Percentiles rank a stretch among this genome's conserved stretches.
Evolutionary conservation across 108 stramenopile genomes (phyloP).

Genomic region (Stephanodiscus minutulus): DNA sequence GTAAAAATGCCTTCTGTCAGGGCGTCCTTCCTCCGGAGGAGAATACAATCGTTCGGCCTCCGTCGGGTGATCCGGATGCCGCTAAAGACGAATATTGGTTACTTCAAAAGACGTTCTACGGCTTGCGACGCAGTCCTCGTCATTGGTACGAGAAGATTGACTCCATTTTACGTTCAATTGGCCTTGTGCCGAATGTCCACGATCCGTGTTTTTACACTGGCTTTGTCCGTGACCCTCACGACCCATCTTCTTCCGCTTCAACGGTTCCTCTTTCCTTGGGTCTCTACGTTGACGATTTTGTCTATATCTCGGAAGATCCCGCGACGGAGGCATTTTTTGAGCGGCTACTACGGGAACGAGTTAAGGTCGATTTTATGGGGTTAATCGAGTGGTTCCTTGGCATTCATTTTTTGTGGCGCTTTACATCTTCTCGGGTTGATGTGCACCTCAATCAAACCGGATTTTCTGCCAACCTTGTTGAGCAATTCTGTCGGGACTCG

Average conservation of each 20-base stretch:
- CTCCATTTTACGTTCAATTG: conserved; percentile 8
- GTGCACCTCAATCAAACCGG: conserved; percentile 25
- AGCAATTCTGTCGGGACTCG: conserved; percentile 6
- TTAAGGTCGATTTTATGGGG: conserved; percentile 18
- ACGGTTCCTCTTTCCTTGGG: conserved; percentile 1
- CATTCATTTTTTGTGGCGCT: conserved; percentile 13
- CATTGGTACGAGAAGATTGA: conserved; percentile 39
- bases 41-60: conserved; percentile 11
- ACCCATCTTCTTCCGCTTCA: neutral
- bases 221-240: neutral
- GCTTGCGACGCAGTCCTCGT: conserved; percentile 3
- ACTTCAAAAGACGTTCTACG: conserved; percentile 34
- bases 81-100: conserved; percentile 18
- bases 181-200: conserved; percentile 17
- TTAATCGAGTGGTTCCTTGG: conserved; percentile 19
- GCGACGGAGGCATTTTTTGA: neutral
- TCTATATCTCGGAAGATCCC: conserved; percentile 9
- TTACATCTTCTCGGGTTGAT: conserved; percentile 8
- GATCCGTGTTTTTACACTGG: conserved; percentile 35
- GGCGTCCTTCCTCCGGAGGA: conserved; percentile 19
- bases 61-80: conserved; percentile 16
- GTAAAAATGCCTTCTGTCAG: conserved; percentile 45
- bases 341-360: neutral
- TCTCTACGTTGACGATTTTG: conserved; percentile 17
- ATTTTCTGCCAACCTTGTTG: conserved; percentile 12